Base-by-base conservation (phyloP, 2,329 filamentous ascomycete species). In the Ascochyta pisi region DNA sequence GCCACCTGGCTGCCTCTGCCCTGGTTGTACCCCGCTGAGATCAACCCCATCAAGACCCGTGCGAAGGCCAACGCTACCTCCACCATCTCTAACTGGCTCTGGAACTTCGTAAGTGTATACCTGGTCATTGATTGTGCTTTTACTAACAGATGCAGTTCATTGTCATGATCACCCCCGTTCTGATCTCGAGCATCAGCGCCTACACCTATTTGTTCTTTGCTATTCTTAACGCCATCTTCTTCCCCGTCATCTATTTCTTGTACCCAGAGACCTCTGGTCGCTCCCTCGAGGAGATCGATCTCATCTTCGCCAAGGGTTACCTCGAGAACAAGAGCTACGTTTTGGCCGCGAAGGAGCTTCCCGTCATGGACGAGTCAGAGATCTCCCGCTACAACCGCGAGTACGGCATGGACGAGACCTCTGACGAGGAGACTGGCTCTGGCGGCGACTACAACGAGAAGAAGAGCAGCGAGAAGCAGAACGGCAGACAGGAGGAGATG, bases 1-100 rank as follows among this genome's bases (percentile, higher is more conserved):
- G 86, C 86, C 0, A 86, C 84, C 0, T 88, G 85, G 82, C 70
- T 88, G 6, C 85, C 86, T 15, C 79, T 88, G 23, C 86, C 86
- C 0, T 89, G 85, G 86, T 62, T 75, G 72, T 86, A 74, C 59
- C 69, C 81, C 0, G 79, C 82, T 43, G 83, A 83, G 59, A 73
- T 83, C 65, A 83, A 81, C 51, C 82, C 83, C 6, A 78, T 84
- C 68, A 82, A 81, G 70, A 84, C 82, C 6, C 78, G 83, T 44
- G 80, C 81, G 37, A 84, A 84, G 74, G 82, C 82, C 37, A 84
- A 84, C 66, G 82, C 82, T 1, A 73, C 84, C 8, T 82, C 81
- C 0, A 84, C 82, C 5, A 80, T 78, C 68, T 77, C 77, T 29
- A 84, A 84, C 73, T 85, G 82, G 82, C 70, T 83, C 2, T 84